A percentile compares a stretch with the other conserved stretches of the same genome.
Evolutionary conservation across 768 basidiomycete genomes (phyloP).

Genomic region (Panellus pusillus): DNA sequence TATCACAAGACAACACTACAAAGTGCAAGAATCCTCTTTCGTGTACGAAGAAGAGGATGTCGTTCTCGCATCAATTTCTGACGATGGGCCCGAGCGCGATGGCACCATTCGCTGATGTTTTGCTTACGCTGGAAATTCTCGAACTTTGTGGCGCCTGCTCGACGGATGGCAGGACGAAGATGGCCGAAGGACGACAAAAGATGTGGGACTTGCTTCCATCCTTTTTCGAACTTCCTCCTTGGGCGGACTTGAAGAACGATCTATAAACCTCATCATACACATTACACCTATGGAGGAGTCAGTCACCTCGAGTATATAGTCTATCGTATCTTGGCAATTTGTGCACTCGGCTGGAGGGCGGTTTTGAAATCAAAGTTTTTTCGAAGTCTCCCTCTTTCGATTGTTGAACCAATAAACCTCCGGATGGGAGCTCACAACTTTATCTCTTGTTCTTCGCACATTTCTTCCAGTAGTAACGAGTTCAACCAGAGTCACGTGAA

Average conservation of each 20-base stretch:
- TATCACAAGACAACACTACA: background rate
- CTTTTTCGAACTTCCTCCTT: constrained; percentile 9
- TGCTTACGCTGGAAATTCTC: background rate
- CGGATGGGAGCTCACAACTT: too few relatives aligned
- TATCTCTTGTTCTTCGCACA: too few relatives aligned
- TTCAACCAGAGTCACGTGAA: too few relatives aligned
- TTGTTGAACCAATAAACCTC: too few relatives aligned
- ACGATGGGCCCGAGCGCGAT: constrained; percentile 4
- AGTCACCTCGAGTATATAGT: too few relatives aligned
- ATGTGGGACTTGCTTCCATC: constrained; percentile 10
- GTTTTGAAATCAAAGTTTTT: too few relatives aligned
- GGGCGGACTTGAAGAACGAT: constrained; percentile 6
- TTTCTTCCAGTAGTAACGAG: too few relatives aligned
- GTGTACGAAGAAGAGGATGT: background rate
- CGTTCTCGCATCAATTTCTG: constrained; percentile 1
- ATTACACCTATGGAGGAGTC: too few relatives aligned
- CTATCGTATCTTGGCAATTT: too few relatives aligned
- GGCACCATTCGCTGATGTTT: background rate
- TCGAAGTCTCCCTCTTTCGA: too few relatives aligned
- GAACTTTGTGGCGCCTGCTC: constrained; percentile 5
- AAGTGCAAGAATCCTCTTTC: background rate
- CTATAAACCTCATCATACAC: background rate
- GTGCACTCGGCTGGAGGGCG: too few relatives aligned
- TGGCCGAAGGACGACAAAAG: background rate
- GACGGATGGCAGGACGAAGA: background rate